Base-by-base conservation (phyloP, 2,329 filamentous ascomycete species). In the Sphaceloma murrayae region DNA sequence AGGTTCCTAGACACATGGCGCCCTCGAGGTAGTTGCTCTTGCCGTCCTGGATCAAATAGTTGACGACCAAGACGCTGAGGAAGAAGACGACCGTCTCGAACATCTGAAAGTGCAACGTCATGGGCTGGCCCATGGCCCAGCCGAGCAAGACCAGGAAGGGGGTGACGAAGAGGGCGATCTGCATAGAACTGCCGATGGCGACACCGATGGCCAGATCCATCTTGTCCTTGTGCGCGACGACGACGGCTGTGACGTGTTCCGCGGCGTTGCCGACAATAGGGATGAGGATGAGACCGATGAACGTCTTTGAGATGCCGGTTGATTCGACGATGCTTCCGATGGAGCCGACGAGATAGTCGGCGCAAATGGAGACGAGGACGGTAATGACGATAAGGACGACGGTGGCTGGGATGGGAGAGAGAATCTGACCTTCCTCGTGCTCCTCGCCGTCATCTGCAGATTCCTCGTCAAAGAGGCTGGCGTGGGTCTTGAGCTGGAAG, bases 41-140 rank as follows among this genome's bases (percentile, higher is more conserved):
- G 8, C 85, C 85, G 56, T 93, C 86, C 49, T 89, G 68, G 38
- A 93, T 85, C 48, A 93, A 66, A 59, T 91, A 93, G 64, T 89
- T 91, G 63, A 89, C 84, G 50, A 93, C 86, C 51, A 93, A 79
- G 5, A 86, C 80, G 42, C 78, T 83, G 42, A 89, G 77, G 62
- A 93, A 93, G 56, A 93, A 74, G 46, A 82, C 85, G 16, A 91
- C 82, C 0, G 85, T 93, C 72, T 93, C 85, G 62, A 93, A 94
- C 38, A 86, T 73, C 48, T 85, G 85, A 62, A 93, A 93, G 67
- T 89, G 87, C 24, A 93, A 71, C 19, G 81, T 69, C 71, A 74
- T 74, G 34, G 66, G 62, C 51, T 69, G 56, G 16, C 62, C 65
- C 46, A 75, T 68, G 53, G 68, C 67, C 72, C 72, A 75, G 40